Evolutionary conservation across 2,329 filamentous ascomycete genomes (phyloP), one percentile per base, ranked within the genome.

Genomic region (Apiospora hydei): DNA sequence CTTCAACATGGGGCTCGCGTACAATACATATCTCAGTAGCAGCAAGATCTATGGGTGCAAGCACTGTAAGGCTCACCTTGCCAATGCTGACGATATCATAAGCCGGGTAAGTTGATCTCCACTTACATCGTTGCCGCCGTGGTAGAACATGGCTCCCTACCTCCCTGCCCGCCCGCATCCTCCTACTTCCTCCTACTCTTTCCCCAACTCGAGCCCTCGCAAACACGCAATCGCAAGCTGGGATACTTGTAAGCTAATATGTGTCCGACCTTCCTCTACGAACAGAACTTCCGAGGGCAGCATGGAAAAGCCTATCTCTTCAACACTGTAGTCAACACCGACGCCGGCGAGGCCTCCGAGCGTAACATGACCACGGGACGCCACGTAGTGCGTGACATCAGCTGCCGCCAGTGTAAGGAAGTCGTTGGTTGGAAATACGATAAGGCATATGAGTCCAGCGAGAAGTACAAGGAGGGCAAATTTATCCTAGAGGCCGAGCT

Each of bases 391-490:
- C 92, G 96, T 72, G 96, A 99, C 82, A 98, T 99, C 78, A 87
- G 87, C 72, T 99, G 96, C 85, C 89, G 93, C 72, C 94, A 97
- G 83, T 99, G 96, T 88, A 93, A 93, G 81, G 93, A 95, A 82
- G 93, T 92, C 43, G 96, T 99, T 70, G 96, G 96, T 47, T 99
- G 96, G 96, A 98, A 98, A 83, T 99, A 99, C 82, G 96, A 99
- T 84, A 98, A 97, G 85, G 96, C 96, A 1, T 98, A 93, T 82
- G 96, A 99, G 85, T 83, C 86, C 46, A 92, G 88, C 75, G 96
- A 99, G 88, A 98, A 98, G 85, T 99, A 99, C 85, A 99, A 99
- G 86, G 96, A 99, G 87, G 95, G 95, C 71, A 99, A 98, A 85
- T 98, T 93, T 82, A 99, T 99, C 73, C 88, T 99, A 72, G 96